Base-by-base conservation (phyloP, 163 green algal species). In the Scenedesmus sp. region DNA sequence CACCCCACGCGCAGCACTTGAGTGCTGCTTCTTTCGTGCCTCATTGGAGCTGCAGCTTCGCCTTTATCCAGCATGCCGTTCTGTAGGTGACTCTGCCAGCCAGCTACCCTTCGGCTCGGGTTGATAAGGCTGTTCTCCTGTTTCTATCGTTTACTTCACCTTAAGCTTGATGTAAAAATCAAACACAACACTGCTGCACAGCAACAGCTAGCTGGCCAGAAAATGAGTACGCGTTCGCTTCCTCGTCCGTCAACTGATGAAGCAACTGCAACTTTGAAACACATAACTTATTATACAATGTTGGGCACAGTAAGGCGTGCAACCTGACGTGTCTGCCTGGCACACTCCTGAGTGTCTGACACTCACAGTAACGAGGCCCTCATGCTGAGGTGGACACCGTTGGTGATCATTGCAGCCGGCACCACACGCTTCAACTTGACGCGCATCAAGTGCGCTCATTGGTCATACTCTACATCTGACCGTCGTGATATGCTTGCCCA, bases 1-100 rank as follows among this genome's bases (percentile, higher is more conserved):
- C 91, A 95, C 2, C 92, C 93, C 16, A 95, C 78, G 22, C 93
- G 85, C 46, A 90, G 65, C 30, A 40, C 26, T 2, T 40, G 30
- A 37, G 30, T 76, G 7, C 30, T 76, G 65, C 65, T 40, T 76
- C 65, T 76, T 76, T 76, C 65, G 15, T 40, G 26, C 30, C 37
- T 1, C 65, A 76, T 76, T 37, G 0, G 1, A 76, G 30, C 65
- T 76, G 65, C 65, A 40, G 30, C 30, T 40, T 37, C 65, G 30
- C 30, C 65, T 2, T 37, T 40, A 1, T 76, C 30, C 26, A 40
- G 26, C 65, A 76, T 76, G 30, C 12, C 4, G 65, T 76, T 40
- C 65, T 76, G 65, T 76, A 30, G 30, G 30, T 76, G 65, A 40
- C 65, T 76, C 65, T 76, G 65, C 56, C 22, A 70, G 16, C 56